Evolutionary conservation across 345 rosid species (phyloP).

Genomic region (Rubroshorea leprosula): DNA sequence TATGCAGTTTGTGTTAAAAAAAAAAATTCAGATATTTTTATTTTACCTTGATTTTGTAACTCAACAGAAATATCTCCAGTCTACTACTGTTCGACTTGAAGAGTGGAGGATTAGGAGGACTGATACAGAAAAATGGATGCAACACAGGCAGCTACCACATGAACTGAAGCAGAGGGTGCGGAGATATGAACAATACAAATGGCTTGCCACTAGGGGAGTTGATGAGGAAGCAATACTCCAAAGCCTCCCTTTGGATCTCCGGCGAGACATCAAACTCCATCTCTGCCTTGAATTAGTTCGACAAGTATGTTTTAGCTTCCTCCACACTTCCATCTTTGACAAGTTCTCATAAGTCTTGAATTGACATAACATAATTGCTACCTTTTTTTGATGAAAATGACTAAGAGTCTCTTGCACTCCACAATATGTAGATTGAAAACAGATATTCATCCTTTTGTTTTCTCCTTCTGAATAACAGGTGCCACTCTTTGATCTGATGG

Average conservation of each 20-base stretch:
- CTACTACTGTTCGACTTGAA: slow-evolving; percentile 40
- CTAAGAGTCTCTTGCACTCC: no score
- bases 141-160: slow-evolving; percentile 46
- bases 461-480: no score
- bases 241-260: slow-evolving; percentile 48
- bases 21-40: no score
- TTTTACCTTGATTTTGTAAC: no score
- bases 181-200: slow-evolving; percentile 38
- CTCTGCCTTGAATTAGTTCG: slow-evolving; percentile 60
- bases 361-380: no score
- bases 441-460: no score
- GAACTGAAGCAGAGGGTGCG: slow-evolving; percentile 41
- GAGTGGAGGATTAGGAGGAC: slow-evolving; percentile 51
- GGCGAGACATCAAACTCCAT: slow-evolving; percentile 48
- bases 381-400: no score
- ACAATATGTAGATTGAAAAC: no score
- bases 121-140: slow-evolving; percentile 62
- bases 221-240: slow-evolving; percentile 45
- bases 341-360: no score
- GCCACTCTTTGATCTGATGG: slow-evolving; percentile 50
- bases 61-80: slow-evolving; percentile 50
- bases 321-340: no score
- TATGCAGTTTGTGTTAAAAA: no score
- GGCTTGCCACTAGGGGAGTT: slow-evolving; percentile 57
- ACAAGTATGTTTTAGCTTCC: no score